These are phyloP conservation scores for Lobosporangium transversale DNA, from an alignment of 192 early-diverging fungal species.

Conservation along the genomic window DNA sequence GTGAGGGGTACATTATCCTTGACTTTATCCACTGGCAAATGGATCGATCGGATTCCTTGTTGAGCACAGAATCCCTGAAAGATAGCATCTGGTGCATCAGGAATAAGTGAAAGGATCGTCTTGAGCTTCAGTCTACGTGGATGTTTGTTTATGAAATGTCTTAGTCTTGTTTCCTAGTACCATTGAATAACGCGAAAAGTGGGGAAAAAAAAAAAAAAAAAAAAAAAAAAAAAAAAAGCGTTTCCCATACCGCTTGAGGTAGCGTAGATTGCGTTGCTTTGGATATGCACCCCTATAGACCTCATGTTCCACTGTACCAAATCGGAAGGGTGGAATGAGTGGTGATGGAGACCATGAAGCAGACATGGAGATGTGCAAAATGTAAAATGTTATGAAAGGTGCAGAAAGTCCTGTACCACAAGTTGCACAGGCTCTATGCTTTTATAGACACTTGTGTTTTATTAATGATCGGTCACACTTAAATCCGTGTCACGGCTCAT, in stretches of 20 bases:
- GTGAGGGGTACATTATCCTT: constrained; percentile 89
- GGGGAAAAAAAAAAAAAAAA: no score
- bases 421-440: no score
- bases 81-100: constrained; percentile 69
- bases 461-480: no score
- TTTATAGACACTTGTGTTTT: no score
- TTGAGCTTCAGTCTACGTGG: constrained; percentile 74
- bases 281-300: constrained; percentile 92
- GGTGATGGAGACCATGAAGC: constrained; percentile 50
- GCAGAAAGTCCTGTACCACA: no score
- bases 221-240: no score
- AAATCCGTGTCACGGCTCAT: no score
- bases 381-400: not conserved
- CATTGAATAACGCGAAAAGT: no score
- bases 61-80: constrained; percentile 71
- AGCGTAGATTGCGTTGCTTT: constrained; percentile 85
- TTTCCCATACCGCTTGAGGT: constrained; percentile 83
- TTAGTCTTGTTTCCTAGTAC: no score
- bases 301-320: constrained; percentile 84
- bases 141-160: no score
- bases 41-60: constrained; percentile 72
- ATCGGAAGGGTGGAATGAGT: constrained; percentile 85
- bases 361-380: no score
- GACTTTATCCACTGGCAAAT: constrained; percentile 80
- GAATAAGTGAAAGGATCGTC: constrained; percentile 90